Conservation (phyloP, 1,284 basidiomycete genomes). For the Apiotrichum siamense region DNA sequence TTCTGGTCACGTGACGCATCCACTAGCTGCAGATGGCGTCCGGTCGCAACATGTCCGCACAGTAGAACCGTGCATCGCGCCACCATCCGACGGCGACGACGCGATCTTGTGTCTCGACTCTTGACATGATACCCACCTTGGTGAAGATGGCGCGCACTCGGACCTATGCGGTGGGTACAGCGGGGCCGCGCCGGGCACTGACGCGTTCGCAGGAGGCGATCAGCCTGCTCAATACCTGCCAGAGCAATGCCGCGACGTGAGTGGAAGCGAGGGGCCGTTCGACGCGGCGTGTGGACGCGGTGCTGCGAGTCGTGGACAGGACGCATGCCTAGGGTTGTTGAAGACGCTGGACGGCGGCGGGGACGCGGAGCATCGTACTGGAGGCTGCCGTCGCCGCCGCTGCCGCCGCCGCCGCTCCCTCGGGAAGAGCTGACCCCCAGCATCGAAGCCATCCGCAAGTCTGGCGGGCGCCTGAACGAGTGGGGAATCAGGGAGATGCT, state of each 20-base stretch:
- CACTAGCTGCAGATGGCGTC: too few relatives aligned
- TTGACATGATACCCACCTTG: slow-evolving; percentile 25
- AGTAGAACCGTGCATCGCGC: neutral
- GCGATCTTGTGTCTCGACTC: neutral
- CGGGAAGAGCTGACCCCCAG: slow-evolving; percentile 17
- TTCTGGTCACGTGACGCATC: too few relatives aligned
- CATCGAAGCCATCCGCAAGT: slow-evolving; percentile 74
- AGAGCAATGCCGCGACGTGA: slow-evolving; percentile 80
- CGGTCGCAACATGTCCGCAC: too few relatives aligned
- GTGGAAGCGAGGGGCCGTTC: slow-evolving; percentile 7
- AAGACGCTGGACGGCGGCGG: neutral
- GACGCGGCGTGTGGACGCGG: too few relatives aligned
- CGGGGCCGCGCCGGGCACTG: neutral
- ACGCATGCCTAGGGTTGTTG: too few relatives aligned
- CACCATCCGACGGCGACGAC: neutral
- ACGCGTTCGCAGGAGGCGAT: slow-evolving; percentile 63
- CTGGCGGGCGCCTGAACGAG: slow-evolving; percentile 63
- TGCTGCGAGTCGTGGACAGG: too few relatives aligned
- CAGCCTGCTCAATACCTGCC: slow-evolving; percentile 79
- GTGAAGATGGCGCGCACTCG: slow-evolving; percentile 27
- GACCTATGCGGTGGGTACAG: slow-evolving; percentile 30
- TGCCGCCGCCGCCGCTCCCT: neutral
- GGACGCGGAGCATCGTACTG: neutral
- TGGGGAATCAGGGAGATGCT: slow-evolving; percentile 82
- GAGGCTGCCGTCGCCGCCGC: too few relatives aligned